A percentile compares a stretch with the other conserved stretches of the same genome.
Evolutionary conservation across 352 stramenopile genomes (phyloP).

Genomic region (Pythium inflatum): DNA sequence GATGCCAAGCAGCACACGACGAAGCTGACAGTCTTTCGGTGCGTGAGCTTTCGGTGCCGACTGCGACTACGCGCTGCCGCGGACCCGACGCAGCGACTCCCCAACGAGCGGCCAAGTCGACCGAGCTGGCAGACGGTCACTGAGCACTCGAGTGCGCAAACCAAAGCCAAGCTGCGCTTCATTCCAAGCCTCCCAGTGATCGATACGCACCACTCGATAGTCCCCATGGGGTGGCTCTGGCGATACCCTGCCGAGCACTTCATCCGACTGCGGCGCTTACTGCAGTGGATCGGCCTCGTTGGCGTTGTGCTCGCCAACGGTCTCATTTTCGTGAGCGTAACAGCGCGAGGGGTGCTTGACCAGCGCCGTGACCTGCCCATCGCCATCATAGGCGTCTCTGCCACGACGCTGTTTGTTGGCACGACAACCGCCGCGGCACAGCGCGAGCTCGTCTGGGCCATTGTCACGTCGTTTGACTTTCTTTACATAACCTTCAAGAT

Average conservation of each 20-base stretch:
- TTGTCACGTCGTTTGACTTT: conserved; percentile 30
- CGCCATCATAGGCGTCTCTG: neutral
- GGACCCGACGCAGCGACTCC: no score
- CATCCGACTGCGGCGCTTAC: no score
- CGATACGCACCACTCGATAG: neutral
- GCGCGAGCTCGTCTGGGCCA: conserved; percentile 33
- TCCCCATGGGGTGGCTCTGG: neutral
- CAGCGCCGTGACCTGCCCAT: neutral
- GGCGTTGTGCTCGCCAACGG: neutral
- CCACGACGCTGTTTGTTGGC: neutral
- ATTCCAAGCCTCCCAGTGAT: neutral
- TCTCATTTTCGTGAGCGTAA: neutral
- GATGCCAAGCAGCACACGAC: neutral
- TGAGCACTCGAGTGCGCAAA: no score
- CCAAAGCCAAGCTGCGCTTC: neutral
- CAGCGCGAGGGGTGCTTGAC: neutral
- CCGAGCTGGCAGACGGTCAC: neutral
- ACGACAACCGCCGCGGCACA: neutral
- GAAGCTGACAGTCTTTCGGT: conserved; percentile 3
- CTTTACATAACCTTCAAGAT: neutral
- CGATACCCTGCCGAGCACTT: neutral
- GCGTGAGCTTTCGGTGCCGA: conserved; percentile 24
- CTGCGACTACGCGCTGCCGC: neutral
- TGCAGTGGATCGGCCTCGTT: neutral
- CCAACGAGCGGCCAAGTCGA: no score